Evolutionary conservation across 768 basidiomycete genomes (phyloP), one percentile per base, ranked within the genome.

Genomic region (Leucosporidium yakuticum): DNA sequence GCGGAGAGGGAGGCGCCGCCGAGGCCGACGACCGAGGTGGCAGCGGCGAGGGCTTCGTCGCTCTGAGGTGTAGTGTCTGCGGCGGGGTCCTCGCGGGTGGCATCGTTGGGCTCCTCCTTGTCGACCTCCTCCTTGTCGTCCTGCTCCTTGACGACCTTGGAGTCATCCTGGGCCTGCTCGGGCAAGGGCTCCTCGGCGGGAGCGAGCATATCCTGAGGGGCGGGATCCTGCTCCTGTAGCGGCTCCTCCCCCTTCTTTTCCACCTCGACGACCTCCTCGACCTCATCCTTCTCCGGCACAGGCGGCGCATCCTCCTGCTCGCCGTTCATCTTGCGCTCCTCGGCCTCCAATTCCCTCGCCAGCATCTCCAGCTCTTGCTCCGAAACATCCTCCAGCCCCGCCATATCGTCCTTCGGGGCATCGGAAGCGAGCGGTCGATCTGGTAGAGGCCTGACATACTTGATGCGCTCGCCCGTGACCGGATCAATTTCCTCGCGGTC

Each of bases 391-490:
- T 56, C 70, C n/a, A 71, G 63, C 9, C 70, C 70, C 9, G 59
- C 67, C 31, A 68, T 47, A 17, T 63, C 67, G 47, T 71, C 70
- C 23, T 27, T 11, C 25, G n/a, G 53, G 1, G 31, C 56, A 9
- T 68, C 62, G 15, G 50, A 23, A 56, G 70, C 70, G 21, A 71
- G 48, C 32, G 67, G 64, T 15, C 67, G 64, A 39, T 68, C 67
- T 6, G 66, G 66, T 2, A 71, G 39, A 8, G 39, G 39, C 39
- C 39, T 44, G 39, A 44, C 39, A 15, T 9, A 44, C 39, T 44
- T 44, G 39, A 44, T 44, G 39, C 39, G 39, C 8, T 64, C 66
- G 49, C 50, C 50, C 15, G 21, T 51, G 50, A 23, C 50, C 6
- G 50, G 25, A n/a, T 23, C 50, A 51, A 27, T 23, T 9, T 23